Percentiles rank a stretch among this genome's conserved stretches.
Conservation (phyloP, 1,284 basidiomycete genomes). For the Limonomyces culmigenus region DNA sequence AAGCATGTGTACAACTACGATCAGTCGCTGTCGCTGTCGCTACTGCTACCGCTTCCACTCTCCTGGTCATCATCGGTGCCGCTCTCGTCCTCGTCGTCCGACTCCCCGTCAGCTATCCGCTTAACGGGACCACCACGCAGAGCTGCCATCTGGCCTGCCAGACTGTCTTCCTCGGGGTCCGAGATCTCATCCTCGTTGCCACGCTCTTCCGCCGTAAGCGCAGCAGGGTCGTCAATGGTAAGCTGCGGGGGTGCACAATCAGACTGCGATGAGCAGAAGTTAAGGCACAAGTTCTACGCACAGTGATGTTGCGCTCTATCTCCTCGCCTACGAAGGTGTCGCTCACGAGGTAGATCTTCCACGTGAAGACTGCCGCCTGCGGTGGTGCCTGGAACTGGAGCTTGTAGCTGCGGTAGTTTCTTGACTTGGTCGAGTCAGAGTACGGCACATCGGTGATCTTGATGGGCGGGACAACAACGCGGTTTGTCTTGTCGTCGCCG, state of each 20-base stretch:
- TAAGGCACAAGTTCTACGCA: conserved; percentile 22
- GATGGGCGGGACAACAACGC: conserved; percentile 82
- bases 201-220: conserved; percentile 39
- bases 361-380: conserved; percentile 72
- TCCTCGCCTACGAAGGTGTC: conserved; percentile 86
- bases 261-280: no score
- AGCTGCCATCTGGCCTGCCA: conserved; percentile 96
- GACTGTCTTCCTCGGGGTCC: conserved; percentile 86
- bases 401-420: conserved; percentile 71
- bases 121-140: conserved; percentile 91
- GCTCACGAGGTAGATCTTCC: conserved; percentile 74
- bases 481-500: conserved; percentile 81
- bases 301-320: conserved; percentile 52
- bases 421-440: conserved; percentile 34
- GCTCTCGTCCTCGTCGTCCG: conserved; percentile 28
- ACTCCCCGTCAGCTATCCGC: conserved; percentile 31
- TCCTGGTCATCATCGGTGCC: conserved; percentile 27
- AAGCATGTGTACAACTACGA: no score
- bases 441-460: conserved; percentile 72
- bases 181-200: conserved; percentile 81
- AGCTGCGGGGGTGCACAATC: no score
- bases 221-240: conserved; percentile 61
- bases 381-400: conserved; percentile 93
- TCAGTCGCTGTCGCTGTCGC: conserved; percentile 14
- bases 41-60: conserved; percentile 23